phyloP scores from a whole-genome alignment of 2,329 filamentous ascomycete species.

The Teratosphaeria gauchensis region DNA sequence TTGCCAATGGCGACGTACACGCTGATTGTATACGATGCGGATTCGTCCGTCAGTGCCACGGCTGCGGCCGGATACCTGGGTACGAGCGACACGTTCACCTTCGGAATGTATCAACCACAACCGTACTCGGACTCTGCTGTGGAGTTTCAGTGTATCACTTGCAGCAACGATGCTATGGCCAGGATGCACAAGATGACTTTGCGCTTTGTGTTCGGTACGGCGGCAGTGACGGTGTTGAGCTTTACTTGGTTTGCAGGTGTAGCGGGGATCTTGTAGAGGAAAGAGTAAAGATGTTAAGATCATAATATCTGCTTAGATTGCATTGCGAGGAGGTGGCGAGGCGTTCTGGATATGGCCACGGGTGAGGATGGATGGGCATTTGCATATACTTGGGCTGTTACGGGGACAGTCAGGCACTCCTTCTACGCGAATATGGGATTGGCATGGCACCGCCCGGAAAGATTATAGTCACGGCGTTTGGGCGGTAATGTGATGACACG shows the following conservation, averaged over 20 bases:
- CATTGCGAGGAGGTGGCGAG: background rate
- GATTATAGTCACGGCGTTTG: background rate
- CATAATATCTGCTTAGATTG: background rate
- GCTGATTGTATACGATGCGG: conserved; percentile 52
- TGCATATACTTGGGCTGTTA: background rate
- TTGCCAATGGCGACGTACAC: conserved; percentile 54
- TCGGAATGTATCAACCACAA: conserved; percentile 54
- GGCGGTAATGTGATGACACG: background rate
- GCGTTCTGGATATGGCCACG: background rate
- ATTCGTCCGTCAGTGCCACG: conserved; percentile 41
- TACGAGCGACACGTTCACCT: conserved; percentile 42
- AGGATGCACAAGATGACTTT: conserved; percentile 45
- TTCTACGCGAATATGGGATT: background rate
- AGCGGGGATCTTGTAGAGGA: conserved; percentile 30
- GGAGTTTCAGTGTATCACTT: conserved; percentile 46
- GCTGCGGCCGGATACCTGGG: conserved; percentile 47
- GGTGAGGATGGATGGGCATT: background rate
- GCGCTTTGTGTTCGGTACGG: conserved; percentile 47
- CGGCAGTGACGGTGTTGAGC: conserved; percentile 46
- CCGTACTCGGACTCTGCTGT: conserved; percentile 30
- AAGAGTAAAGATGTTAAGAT: background rate
- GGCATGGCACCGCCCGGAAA: background rate
- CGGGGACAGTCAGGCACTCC: background rate
- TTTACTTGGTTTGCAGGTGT: conserved; percentile 45
- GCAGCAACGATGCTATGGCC: conserved; percentile 42